phyloP scores from a whole-genome alignment of 345 rosid species.

The Aquilaria yunnanensis region DNA sequence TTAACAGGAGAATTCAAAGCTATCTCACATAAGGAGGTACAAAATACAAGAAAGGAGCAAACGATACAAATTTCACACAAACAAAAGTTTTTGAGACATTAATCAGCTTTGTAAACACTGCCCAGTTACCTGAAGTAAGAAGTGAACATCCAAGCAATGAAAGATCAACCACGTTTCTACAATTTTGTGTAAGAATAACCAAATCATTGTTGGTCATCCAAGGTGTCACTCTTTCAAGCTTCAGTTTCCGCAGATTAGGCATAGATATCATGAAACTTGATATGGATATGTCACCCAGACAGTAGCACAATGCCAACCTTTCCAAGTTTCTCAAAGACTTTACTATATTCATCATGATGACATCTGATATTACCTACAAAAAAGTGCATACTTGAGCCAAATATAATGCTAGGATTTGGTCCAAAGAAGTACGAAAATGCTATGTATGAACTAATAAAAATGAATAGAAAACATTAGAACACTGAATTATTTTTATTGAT shows the following conservation, averaged over 20 bases:
- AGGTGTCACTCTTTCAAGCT: constrained; percentile 68
- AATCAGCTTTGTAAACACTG: constrained; percentile 3
- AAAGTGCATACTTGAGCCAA: neutral
- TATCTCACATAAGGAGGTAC: neutral
- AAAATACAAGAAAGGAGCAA: neutral
- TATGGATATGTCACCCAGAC: constrained; percentile 71
- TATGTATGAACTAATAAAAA: too few relatives aligned
- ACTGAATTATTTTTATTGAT: too few relatives aligned
- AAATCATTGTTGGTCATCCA: constrained; percentile 70
- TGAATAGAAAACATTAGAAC: too few relatives aligned
- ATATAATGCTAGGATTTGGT: neutral
- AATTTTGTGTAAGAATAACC: constrained; percentile 47
- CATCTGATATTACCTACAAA: constrained; percentile 59
- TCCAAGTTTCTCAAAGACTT: constrained; percentile 39
- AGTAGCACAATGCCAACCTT: constrained; percentile 54
- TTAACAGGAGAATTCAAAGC: neutral
- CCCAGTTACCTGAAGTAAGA: constrained; percentile 49
- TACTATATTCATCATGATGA: constrained; percentile 31
- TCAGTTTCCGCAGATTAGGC: constrained; percentile 48
- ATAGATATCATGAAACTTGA: constrained; percentile 37
- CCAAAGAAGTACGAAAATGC: neutral
- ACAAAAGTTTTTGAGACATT: neutral
- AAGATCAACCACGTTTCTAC: constrained; percentile 48
- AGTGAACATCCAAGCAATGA: constrained; percentile 55
- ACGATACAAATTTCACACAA: neutral